These are phyloP conservation scores for Aspergillus oerlinghausenensis DNA, from an alignment of 2,329 filamentous ascomycete species.

Conservation along the genomic window DNA sequence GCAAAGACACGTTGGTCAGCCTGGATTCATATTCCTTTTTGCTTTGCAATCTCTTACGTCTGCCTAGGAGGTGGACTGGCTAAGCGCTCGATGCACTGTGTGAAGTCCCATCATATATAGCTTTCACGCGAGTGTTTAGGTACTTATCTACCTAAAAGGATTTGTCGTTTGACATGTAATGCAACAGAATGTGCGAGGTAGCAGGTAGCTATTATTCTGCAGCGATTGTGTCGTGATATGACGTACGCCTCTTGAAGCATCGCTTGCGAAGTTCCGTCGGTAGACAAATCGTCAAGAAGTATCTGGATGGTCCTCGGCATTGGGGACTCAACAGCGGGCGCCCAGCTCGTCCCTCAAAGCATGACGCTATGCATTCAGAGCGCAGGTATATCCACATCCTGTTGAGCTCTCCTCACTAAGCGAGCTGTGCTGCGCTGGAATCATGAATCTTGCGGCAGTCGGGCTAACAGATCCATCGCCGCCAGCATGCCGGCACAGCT, in stretches of 20 bases:
- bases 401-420: neutral
- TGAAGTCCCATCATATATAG: constrained; percentile 2
- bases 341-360: neutral
- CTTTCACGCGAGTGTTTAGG: constrained; percentile 2
- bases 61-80: neutral
- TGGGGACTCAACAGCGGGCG: neutral
- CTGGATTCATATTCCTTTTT: neutral
- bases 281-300: neutral
- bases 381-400: neutral
- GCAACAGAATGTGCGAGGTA: neutral
- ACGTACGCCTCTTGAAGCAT: neutral
- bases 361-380: neutral
- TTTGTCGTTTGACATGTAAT: neutral
- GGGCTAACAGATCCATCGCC: neutral
- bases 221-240: neutral
- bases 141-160: neutral
- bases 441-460: neutral
- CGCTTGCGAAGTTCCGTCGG: neutral
- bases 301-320: neutral
- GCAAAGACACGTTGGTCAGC: neutral
- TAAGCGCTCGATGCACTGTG: neutral
- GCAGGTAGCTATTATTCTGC: neutral
- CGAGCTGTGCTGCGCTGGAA: neutral
- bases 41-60: neutral
- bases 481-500: neutral